Evolutionary conservation across 257 asterid species (phyloP), one percentile per base, ranked within the genome.

Genomic region (Capsicum rhomboideum): DNA sequence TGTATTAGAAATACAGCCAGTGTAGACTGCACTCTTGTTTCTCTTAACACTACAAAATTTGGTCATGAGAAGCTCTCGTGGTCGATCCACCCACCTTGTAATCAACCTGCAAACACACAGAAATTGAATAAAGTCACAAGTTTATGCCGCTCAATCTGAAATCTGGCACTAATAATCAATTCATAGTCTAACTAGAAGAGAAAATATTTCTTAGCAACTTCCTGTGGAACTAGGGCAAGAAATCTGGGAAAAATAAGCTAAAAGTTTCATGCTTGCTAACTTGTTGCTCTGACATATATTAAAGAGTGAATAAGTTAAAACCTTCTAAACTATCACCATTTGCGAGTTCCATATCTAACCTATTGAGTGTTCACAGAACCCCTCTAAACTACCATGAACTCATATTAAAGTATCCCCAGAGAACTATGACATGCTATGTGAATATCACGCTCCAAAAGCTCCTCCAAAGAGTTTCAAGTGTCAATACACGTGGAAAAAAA

Each of bases 31-130:
- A 68, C 75, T 64, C 69, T 82, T 85, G 83, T 64, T 79, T 79
- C 88, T 67, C 37, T 79, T 80, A n/a, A 61, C 58, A 53, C 86
- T 82, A 85, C 93, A 92, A 92, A 92, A 90, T 84, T 86, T 67
- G 87, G 72, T 63, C 83, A 80, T 21, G 84, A 82, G 75, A 53
- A 58, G 86, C 86, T 85, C 80, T 80, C 82, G 26, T 80, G 10
- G 61, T 42, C 8, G 31, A 58, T 79, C 52, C 31, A 18, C 83
- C 52, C 31, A 18, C 83, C 85, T 42, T 18, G 55, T 42, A 21
- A 58, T 90, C 90, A 89, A 80, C 96, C 93, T 92, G 93, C 87
- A 75, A 85, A 82, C 59, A 11, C 82, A 31, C 21, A 77, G 3
- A 26, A 26, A 52, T 29, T 50, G 63, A 77, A 31, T 16, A 8